Evolutionary conservation across 352 stramenopile species (phyloP).

Genomic region (Globisporangium takayamanum): DNA sequence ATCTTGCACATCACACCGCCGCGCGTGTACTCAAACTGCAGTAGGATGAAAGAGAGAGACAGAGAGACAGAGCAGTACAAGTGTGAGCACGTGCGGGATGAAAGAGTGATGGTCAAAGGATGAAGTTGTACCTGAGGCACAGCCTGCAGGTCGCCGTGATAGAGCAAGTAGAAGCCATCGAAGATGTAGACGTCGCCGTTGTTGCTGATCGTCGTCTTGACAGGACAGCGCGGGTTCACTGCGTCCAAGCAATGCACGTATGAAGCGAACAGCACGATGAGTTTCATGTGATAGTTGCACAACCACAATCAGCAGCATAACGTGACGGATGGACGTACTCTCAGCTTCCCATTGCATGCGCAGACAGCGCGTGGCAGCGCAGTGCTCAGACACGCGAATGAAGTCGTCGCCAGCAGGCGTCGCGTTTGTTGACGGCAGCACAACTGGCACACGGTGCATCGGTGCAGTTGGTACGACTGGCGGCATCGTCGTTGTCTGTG

Average conservation of each 20-base stretch:
- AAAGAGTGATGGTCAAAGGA: background rate
- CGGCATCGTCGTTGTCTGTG: background rate
- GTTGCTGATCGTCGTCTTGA: constrained; percentile 68
- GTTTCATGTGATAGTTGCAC: too few relatives aligned
- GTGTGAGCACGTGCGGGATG: background rate
- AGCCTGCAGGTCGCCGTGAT: constrained; percentile 43
- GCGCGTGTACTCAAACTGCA: constrained; percentile 79
- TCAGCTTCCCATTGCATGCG: constrained; percentile 77
- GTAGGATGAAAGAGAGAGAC: background rate
- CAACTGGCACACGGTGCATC: background rate
- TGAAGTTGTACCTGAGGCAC: constrained; percentile 41
- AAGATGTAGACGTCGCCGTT: constrained; percentile 67
- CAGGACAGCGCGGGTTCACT: constrained; percentile 73
- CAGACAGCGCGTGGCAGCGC: constrained; percentile 57
- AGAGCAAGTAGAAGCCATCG: constrained; percentile 83
- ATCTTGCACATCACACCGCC: constrained; percentile 75
- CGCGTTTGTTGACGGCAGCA: constrained; percentile 1
- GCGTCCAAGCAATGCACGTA: background rate
- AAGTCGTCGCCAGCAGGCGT: constrained; percentile 32
- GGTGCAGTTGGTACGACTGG: background rate
- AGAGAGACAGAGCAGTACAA: background rate
- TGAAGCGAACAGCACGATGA: background rate
- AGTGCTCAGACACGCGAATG: constrained; percentile 56
- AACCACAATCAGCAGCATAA: background rate
- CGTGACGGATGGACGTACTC: constrained; percentile 28